Percentiles rank a stretch among this genome's conserved stretches.
phyloP scores from a whole-genome alignment of 805 yeast genomes.

The Debaryomyces maramus region DNA sequence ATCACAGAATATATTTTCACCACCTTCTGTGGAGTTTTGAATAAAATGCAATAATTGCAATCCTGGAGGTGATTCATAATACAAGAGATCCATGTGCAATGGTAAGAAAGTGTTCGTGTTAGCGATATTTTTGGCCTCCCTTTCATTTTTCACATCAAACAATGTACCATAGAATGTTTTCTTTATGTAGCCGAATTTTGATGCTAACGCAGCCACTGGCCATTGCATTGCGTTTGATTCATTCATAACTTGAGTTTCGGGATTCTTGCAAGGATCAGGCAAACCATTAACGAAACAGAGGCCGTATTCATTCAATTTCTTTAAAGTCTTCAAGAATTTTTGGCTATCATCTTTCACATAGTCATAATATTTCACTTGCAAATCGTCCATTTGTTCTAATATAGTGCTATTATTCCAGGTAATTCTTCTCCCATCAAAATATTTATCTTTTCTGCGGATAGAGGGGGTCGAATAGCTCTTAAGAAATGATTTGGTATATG shows the following conservation, averaged over 20 bases:
- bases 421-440: slow-evolving; percentile 30
- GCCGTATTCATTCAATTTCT: slow-evolving; percentile 55
- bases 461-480: slow-evolving; percentile 37
- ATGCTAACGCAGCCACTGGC: slow-evolving; percentile 44
- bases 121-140: slow-evolving; percentile 64
- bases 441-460: slow-evolving; percentile 35
- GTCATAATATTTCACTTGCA: slow-evolving; percentile 36
- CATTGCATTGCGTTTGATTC: slow-evolving; percentile 40
- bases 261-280: slow-evolving; percentile 42
- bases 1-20: slow-evolving; percentile 70
- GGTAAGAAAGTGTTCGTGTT: slow-evolving; percentile 65
- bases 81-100: slow-evolving; percentile 73
- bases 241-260: slow-evolving; percentile 30
- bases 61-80: slow-evolving; percentile 82
- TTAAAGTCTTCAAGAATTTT: slow-evolving; percentile 39
- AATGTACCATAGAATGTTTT: slow-evolving; percentile 70
- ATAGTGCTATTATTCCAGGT: slow-evolving; percentile 42
- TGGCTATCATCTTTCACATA: slow-evolving; percentile 33
- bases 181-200: slow-evolving; percentile 65
- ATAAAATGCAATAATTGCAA: slow-evolving; percentile 66
- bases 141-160: slow-evolving; percentile 60
- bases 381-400: slow-evolving; percentile 15
- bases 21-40: slow-evolving; percentile 57
- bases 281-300: slow-evolving; percentile 53
- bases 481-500: slow-evolving; percentile 49